Percentiles rank a stretch among this genome's conserved stretches.
Evolutionary conservation across 441 rosid species (phyloP).

Genomic region (Erodium chrysanthum): DNA sequence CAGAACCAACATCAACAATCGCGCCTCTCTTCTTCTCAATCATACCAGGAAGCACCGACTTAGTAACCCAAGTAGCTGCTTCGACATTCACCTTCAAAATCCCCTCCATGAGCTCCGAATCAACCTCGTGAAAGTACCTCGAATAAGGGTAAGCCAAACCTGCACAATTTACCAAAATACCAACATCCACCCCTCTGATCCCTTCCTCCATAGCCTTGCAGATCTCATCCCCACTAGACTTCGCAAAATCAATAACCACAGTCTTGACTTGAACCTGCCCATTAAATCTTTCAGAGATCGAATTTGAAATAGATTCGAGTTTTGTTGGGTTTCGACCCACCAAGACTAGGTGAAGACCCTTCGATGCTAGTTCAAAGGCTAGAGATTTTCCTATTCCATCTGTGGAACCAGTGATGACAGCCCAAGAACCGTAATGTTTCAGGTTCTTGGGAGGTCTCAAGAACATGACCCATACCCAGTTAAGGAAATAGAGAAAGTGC

Average conservation of each 20-base stretch:
- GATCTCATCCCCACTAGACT: slow-evolving; percentile 23
- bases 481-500: slow-evolving; percentile 14
- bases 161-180: slow-evolving; percentile 23
- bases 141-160: slow-evolving; percentile 19
- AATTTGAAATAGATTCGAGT: slow-evolving; percentile 19
- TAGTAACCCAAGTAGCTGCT: slow-evolving; percentile 22
- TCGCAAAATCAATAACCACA: slow-evolving; percentile 22
- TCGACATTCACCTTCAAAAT: slow-evolving; percentile 23
- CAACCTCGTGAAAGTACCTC: slow-evolving; percentile 25
- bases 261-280: slow-evolving; percentile 10
- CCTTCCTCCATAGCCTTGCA: slow-evolving; percentile 9
- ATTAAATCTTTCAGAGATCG: slow-evolving; percentile 12
- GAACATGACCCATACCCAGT: slow-evolving; percentile 27
- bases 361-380: slow-evolving; percentile 25
- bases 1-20: slow-evolving; percentile 28
- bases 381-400: slow-evolving; percentile 32
- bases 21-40: slow-evolving; percentile 29
- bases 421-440: slow-evolving; percentile 27
- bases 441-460: slow-evolving; percentile 25
- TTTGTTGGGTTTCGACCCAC: slow-evolving; percentile 27
- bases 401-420: slow-evolving; percentile 28
- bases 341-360: slow-evolving; percentile 28
- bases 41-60: slow-evolving; percentile 25
- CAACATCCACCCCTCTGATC: slow-evolving; percentile 25
- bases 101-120: slow-evolving; percentile 20